Evolutionary conservation across 2,329 filamentous ascomycete species (phyloP), one percentile per base, ranked within the genome.

Genomic region (Podosphaera xanthii): DNA sequence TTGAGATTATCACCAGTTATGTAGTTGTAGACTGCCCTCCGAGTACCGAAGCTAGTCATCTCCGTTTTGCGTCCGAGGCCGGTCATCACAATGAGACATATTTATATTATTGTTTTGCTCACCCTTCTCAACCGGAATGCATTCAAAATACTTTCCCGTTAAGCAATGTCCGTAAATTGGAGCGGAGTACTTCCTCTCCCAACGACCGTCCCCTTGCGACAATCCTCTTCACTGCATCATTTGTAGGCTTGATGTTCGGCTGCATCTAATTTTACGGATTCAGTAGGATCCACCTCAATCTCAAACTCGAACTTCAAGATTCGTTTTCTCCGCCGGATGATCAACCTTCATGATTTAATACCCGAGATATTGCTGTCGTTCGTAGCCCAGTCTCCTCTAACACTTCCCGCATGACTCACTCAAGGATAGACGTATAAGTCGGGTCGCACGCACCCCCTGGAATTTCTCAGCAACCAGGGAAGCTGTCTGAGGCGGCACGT

Each of bases 371-470:
- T 4, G n/a, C n/a, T 3, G n/a, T 57, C 3, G 57, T 57, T 2
- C 14, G 30, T 2, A 77, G 66, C 0, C 75, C 73, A 7, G 73
- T 64, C 65, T 77, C 75, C 66, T 78, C 76, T 65, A 66, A 70
- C 2, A 78, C 68, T 67, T 78, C 76, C 14, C 76, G 70, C 14
- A 70, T 72, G n/a, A 71, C 72, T 14, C 70, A 72, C 54, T 71
- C 63, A 3, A 78, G 67, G 3, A 78, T 69, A 10, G 65, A 72
- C 4, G 61, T 52, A 61, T 77, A 75, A 0, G 67, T 65, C 0
- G 65, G 57, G 57, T 77, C 76, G 48, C 72, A 71, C 0, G 68
- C 72, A n/a, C 76, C 76, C 31, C 76, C 76, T 0, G 76, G 75
- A 0, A 71, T 61, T 60, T 78, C 76, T 76, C 76, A 78, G 3